phyloP scores from a whole-genome alignment of 2,329 filamentous ascomycete species.

The Hypoxylon rubiginosum region DNA sequence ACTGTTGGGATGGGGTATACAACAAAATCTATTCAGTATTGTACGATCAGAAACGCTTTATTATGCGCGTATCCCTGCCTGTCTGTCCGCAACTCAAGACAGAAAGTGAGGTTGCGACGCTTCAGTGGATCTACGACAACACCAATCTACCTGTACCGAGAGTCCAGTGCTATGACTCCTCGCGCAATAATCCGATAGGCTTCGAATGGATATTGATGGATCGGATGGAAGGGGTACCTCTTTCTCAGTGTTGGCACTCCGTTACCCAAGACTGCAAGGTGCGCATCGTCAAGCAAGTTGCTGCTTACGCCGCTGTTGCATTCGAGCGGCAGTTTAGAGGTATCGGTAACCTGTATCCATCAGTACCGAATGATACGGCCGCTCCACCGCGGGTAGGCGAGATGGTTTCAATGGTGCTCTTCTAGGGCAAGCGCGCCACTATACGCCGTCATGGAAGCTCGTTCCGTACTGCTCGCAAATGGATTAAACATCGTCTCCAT shows the following conservation, averaged over 20 bases:
- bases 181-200: slow-evolving; percentile 44
- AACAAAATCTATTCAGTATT: slow-evolving; percentile 47
- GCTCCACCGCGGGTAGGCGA: slow-evolving; percentile 37
- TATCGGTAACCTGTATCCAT: slow-evolving; percentile 51
- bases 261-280: slow-evolving; percentile 44
- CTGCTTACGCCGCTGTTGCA: slow-evolving; percentile 40
- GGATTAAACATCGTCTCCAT: slow-evolving; percentile 39
- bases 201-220: slow-evolving; percentile 53
- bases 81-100: slow-evolving; percentile 46
- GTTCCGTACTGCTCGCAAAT: slow-evolving; percentile 42
- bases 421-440: slow-evolving; percentile 47
- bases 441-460: slow-evolving; percentile 34
- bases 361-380: not conserved
- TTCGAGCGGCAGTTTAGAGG: slow-evolving; percentile 42
- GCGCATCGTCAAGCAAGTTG: slow-evolving; percentile 50
- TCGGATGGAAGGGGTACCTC: slow-evolving; percentile 45
- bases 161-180: slow-evolving; percentile 42
- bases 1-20: slow-evolving; percentile 41
- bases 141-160: slow-evolving; percentile 47
- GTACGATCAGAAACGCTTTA: slow-evolving; percentile 49
- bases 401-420: slow-evolving; percentile 49
- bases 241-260: slow-evolving; percentile 47
- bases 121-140: slow-evolving; percentile 43
- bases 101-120: slow-evolving; percentile 51
- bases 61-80: slow-evolving; percentile 48